Evolutionary conservation across 2,329 filamentous ascomycete genomes (phyloP), one percentile per base, ranked within the genome.

Genomic region (Trichoderma endophyticum): DNA sequence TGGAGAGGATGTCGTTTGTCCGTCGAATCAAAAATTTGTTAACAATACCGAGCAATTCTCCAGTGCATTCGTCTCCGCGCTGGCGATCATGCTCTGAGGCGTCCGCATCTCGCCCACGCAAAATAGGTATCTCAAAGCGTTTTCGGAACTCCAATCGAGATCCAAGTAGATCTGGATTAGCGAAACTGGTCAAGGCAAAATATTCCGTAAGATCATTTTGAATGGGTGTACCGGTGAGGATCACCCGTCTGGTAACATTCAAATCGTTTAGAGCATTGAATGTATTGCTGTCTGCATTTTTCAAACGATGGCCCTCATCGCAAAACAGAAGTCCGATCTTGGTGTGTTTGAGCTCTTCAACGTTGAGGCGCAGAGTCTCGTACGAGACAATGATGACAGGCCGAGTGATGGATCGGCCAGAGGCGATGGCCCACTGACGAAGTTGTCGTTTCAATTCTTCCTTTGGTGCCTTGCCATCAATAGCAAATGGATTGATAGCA

Each of bases 161-260:
- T 18, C 96, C 96, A 2, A 99, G 89, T 48, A 98, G 89, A 76
- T 93, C 92, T 0, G 96, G 96, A 76, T 99, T 99, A 32, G 96
- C 96, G 78, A 99, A 99, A 80, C 95, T 97, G 73, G 98, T 92
- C 11, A 99, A 87, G 3, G 96, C 91, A 78, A 98, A 99, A 81
- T 99, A 99, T 79, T 99, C 96, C 0, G 95, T 97, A n/a, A 99
- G 83, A 79, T 99, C 96, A 77, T 99, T 99, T 78, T 99, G 96
- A 72, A 99, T 99, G 0, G 96, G 96, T 1, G 96, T 99, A 73
- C 96, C 96, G 0, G 96, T 98, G 18, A 99, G 86, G 76, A 99
- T 99, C 59, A 99, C 95, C 30, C 96, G 90, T 72, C 95, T 90
- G 56, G 92, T 92, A 32, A 99, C 96, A 77, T 98, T 97, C 18